Percentiles rank a stretch among this genome's conserved stretches.
Evolutionary conservation across 208 protist species (phyloP).

Genomic region (Phytomonas serpens): DNA sequence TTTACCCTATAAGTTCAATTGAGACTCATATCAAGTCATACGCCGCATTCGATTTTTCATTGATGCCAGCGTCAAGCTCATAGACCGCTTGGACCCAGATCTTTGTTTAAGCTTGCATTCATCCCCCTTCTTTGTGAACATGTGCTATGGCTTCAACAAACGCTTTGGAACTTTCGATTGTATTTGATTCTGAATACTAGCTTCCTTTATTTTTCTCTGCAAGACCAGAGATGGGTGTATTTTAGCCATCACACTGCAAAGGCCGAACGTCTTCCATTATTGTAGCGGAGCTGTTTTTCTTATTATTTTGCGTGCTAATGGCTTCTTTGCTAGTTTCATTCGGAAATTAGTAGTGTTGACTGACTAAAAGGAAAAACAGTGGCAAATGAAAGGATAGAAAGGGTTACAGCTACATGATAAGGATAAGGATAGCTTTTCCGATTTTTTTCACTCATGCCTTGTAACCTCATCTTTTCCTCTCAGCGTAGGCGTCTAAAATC

Average conservation of each 20-base stretch:
- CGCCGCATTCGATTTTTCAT: constrained; percentile 65
- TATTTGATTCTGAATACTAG: neutral
- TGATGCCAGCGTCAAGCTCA: constrained; percentile 58
- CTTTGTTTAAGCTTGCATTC: neutral
- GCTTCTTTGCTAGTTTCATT: neutral
- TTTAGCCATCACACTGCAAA: neutral
- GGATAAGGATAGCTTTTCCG: neutral
- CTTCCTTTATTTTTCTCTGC: neutral
- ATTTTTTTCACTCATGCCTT: neutral
- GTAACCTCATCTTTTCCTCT: neutral
- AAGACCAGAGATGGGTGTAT: neutral
- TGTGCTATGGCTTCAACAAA: neutral
- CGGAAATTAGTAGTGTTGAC: neutral
- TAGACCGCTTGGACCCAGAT: constrained; percentile 21
- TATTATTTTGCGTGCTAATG: neutral
- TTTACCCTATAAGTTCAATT: constrained; percentile 48
- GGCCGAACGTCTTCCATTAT: neutral
- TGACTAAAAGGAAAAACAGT: neutral
- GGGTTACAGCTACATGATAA: neutral
- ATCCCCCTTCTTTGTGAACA: neutral
- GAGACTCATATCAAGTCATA: constrained; percentile 61
- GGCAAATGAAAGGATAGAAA: neutral
- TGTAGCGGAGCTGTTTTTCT: neutral
- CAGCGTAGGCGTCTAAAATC: neutral
- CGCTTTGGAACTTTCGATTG: neutral